Base-by-base conservation (phyloP, 345 rosid genomes). In the Linum tenue region DNA sequence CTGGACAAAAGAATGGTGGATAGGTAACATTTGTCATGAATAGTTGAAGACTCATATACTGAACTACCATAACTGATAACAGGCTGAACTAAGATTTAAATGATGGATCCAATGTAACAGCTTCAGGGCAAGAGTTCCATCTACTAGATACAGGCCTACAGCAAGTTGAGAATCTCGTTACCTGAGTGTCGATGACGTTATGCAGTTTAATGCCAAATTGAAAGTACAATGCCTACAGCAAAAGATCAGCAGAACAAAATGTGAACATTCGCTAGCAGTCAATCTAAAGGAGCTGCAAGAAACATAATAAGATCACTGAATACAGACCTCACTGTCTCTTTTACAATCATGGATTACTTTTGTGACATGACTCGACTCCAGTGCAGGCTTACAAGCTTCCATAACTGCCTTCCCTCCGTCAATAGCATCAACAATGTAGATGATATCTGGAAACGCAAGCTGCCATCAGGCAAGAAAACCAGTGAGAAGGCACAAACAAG, bases 321-420 rank as follows among this genome's bases (percentile, higher is more conserved):
- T 56, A 78, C 75, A 79, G 85, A 89, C 97, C 98, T 92, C 98
- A 60, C 98, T 92, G 67, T 92, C 97, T 67, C 98, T 86, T 79
- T 90, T 92, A 89, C 98, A 92, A 76, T 92, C 97, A 60, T 92
- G 98, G 80, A 92, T 90, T 70, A 92, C 97, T 88, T 92, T 92
- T 31, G 83, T 85, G 87, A 92, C 70, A 79, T 85, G 73, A 67
- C 65, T 73, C 73, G 97, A 92, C 89, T 92, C 97, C 11, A 92
- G 96, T 61, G 96, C 98, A 77, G 96, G 95, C 85, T 90, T 86
- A 85, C 97, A 92, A 11, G 96, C 95, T 74, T 75, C 77, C 80
- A 92, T 67, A 72, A 92, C 83, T 59, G 4, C 51, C 69, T 84
- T 83, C 73, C 92, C 97, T 65, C 98, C 97, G 72, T 80, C 67